phyloP scores from a whole-genome alignment of 192 early-diverging fungal genomes.

The Backusella parvicylindrica region DNA sequence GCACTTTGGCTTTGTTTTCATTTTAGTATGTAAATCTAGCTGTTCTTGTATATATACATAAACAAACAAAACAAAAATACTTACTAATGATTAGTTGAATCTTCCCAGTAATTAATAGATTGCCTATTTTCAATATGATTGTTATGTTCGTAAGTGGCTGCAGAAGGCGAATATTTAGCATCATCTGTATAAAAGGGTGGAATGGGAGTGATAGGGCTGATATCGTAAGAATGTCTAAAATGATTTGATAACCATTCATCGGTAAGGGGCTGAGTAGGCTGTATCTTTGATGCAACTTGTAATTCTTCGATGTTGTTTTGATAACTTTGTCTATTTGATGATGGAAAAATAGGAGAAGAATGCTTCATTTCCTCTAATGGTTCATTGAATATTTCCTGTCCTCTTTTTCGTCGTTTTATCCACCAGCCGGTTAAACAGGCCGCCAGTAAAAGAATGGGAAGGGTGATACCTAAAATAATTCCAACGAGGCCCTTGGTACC shows the following conservation, averaged over 20 bases:
- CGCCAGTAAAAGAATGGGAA: background rate
- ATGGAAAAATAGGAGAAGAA: background rate
- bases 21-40: background rate
- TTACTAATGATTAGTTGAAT: background rate
- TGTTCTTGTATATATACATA: background rate
- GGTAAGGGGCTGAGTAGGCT: background rate
- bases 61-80: background rate
- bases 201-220: background rate
- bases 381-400: background rate
- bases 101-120: background rate
- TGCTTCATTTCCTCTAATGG: background rate
- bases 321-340: background rate
- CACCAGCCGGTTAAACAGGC: slow-evolving; percentile 4
- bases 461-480: background rate
- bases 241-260: background rate
- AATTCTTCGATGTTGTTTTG: background rate
- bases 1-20: background rate
- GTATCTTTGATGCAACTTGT: background rate
- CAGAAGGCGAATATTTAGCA: background rate
- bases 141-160: background rate
- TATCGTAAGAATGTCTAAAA: background rate
- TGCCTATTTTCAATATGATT: background rate
- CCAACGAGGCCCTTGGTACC: slow-evolving; percentile 6
- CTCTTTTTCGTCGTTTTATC: background rate
- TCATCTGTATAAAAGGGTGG: background rate